Conservation (phyloP, 1,284 basidiomycete species). For the Cutaneotrichosporon dermatis region DNA sequence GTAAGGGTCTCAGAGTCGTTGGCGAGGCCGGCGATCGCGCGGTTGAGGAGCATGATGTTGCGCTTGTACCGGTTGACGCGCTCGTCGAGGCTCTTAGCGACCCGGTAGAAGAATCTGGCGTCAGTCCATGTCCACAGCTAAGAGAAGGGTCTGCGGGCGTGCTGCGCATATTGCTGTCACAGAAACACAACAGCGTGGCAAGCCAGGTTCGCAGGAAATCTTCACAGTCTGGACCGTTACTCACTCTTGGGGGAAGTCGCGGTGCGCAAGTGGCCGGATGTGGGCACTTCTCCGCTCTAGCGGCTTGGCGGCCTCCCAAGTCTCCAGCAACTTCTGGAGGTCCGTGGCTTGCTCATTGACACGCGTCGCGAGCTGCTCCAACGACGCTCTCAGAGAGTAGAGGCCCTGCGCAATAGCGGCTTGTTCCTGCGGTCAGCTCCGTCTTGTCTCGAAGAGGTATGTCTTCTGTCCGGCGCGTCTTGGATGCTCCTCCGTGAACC, state of each 20-base stretch:
- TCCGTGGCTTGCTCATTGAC: conserved; percentile 34
- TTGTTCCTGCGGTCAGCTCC: conserved; percentile 26
- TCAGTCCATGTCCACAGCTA: neutral
- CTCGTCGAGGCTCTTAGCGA: conserved; percentile 34
- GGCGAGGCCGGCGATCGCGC: conserved; percentile 33
- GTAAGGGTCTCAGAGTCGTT: conserved; percentile 31
- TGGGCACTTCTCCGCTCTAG: conserved; percentile 33
- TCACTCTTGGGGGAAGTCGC: conserved; percentile 42
- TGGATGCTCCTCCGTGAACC: too few relatives aligned
- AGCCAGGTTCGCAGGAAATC: too few relatives aligned
- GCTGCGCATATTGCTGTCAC: too few relatives aligned
- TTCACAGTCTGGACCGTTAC: conserved; percentile 5
- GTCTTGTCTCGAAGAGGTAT: too few relatives aligned
- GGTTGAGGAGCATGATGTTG: conserved; percentile 37
- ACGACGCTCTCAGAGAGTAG: conserved; percentile 24
- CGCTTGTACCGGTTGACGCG: conserved; percentile 37
- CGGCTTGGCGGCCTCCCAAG: conserved; percentile 38
- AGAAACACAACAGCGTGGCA: too few relatives aligned
- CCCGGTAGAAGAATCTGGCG: conserved; percentile 32
- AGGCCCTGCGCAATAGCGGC: conserved; percentile 35
- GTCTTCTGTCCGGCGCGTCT: too few relatives aligned
- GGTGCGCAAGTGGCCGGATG: conserved; percentile 32
- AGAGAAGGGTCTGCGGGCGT: too few relatives aligned
- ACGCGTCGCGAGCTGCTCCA: conserved; percentile 28
- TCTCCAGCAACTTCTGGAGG: conserved; percentile 36